A percentile compares a stretch with the other conserved stretches of the same genome.
Conservation (phyloP, 768 basidiomycete genomes). For the Leccinum barrowsii region DNA sequence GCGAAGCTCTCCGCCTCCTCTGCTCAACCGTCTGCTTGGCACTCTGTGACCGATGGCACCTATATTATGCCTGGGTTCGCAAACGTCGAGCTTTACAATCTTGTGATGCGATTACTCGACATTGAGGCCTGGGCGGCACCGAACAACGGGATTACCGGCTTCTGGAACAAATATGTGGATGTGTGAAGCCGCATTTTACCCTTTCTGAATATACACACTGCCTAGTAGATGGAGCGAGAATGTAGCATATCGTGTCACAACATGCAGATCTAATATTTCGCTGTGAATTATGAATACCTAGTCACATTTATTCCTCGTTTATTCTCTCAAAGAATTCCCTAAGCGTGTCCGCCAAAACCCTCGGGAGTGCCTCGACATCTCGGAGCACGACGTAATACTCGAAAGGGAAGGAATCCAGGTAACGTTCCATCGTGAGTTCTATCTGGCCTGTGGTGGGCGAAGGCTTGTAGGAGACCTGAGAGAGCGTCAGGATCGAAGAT, state of each 20-base stretch:
- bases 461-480: slow-evolving; percentile 79
- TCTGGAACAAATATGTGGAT: slow-evolving; percentile 77
- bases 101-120: slow-evolving; percentile 72
- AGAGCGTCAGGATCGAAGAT: slow-evolving; percentile 89
- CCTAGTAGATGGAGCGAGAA: neutral
- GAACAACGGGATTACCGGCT: slow-evolving; percentile 76
- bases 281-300: neutral
- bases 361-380: slow-evolving; percentile 86
- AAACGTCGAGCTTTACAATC: slow-evolving; percentile 84
- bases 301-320: slow-evolving; percentile 49
- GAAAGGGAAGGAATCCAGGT: slow-evolving; percentile 96
- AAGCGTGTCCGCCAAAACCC: slow-evolving; percentile 82
- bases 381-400: slow-evolving; percentile 95
- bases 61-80: slow-evolving; percentile 81
- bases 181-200: neutral
- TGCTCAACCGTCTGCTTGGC: slow-evolving; percentile 41
- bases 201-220: neutral
- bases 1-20: slow-evolving; percentile 47
- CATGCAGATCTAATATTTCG: slow-evolving; percentile 1
- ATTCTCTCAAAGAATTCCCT: slow-evolving; percentile 90
- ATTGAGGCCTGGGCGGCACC: slow-evolving; percentile 51
- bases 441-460: slow-evolving; percentile 52
- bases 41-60: slow-evolving; percentile 50
- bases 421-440: slow-evolving; percentile 85
- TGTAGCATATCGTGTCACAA: neutral